Conservation (phyloP, 768 basidiomycete genomes). For the Auricularia auricula-judae region DNA sequence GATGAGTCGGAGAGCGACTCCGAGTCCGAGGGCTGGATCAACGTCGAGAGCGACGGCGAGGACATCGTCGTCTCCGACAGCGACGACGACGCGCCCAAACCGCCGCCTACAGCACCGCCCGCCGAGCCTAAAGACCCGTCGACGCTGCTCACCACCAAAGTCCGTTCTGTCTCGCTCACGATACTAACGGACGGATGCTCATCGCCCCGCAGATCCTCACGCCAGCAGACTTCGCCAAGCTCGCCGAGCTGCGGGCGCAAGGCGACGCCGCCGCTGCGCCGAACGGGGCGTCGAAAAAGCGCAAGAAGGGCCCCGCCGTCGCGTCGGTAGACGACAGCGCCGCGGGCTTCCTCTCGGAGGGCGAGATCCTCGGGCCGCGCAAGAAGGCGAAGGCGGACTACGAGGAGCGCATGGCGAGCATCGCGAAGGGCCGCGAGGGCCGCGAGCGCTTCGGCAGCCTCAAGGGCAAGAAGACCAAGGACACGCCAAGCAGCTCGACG, state of each 20-base stretch:
- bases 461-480: slow-evolving; percentile 90
- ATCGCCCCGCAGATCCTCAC: slow-evolving; percentile 69
- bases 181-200: not conserved
- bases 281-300: slow-evolving; percentile 71
- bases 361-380: slow-evolving; percentile 84
- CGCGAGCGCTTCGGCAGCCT: slow-evolving; percentile 85
- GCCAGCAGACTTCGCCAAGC: slow-evolving; percentile 87
- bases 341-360: slow-evolving; percentile 70
- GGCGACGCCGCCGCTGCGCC: slow-evolving; percentile 61
- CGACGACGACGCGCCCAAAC: slow-evolving; percentile 50
- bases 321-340: slow-evolving; percentile 26
- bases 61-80: slow-evolving; percentile 77
- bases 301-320: slow-evolving; percentile 35
- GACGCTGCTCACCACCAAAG: slow-evolving; percentile 73
- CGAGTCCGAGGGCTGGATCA: slow-evolving; percentile 64
- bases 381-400: slow-evolving; percentile 93
- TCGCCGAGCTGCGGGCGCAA: slow-evolving; percentile 79
- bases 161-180: slow-evolving; percentile 13
- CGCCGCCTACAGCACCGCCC: slow-evolving; percentile 7
- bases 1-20: slow-evolving; percentile 47
- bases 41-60: slow-evolving; percentile 60
- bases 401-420: slow-evolving; percentile 83
- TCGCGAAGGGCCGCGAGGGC: slow-evolving; percentile 88
- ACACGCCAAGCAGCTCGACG: slow-evolving; percentile 69
- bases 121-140: slow-evolving; percentile 30